Conservation (phyloP, 2,329 filamentous ascomycete species). For the Byssoonygena ceratinophila region DNA sequence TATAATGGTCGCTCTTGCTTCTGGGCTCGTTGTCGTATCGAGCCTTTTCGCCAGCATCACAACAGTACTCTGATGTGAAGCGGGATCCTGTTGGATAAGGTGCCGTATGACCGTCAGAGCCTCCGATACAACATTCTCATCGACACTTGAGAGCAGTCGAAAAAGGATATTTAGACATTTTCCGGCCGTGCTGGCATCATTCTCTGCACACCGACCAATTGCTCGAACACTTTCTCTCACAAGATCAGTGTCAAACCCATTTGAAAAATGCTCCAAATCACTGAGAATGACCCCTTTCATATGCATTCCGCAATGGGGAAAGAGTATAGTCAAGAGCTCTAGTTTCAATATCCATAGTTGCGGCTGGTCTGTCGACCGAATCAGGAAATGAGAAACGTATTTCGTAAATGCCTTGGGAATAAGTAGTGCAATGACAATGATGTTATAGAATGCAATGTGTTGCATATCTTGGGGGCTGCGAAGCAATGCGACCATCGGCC, state of each 20-base stretch:
- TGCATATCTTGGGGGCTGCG: slow-evolving; percentile 78
- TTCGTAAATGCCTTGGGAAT: slow-evolving; percentile 72
- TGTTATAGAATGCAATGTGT: slow-evolving; percentile 83
- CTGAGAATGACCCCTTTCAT: slow-evolving; percentile 79
- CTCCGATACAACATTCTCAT: slow-evolving; percentile 80
- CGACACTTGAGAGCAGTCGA: slow-evolving; percentile 75
- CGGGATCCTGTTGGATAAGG: slow-evolving; percentile 81
- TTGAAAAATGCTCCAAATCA: slow-evolving; percentile 87
- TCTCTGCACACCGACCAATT: slow-evolving; percentile 86
- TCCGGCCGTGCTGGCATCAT: slow-evolving; percentile 56
- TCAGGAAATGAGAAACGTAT: slow-evolving; percentile 80
- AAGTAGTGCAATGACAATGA: slow-evolving; percentile 77
- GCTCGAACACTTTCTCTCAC: slow-evolving; percentile 84
- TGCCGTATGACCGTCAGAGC: slow-evolving; percentile 91
- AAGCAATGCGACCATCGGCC: slow-evolving; percentile 75
- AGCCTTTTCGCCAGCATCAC: slow-evolving; percentile 82
- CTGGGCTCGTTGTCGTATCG: slow-evolving; percentile 74
- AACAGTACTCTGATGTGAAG: slow-evolving; percentile 71
- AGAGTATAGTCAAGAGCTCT: slow-evolving; percentile 81
- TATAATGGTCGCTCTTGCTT: slow-evolving; percentile 85
- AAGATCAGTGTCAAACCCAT: slow-evolving; percentile 60
- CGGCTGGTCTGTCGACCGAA: slow-evolving; percentile 66
- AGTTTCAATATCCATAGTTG: slow-evolving; percentile 86
- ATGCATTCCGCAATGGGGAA: slow-evolving; percentile 65
- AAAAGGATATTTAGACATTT: slow-evolving; percentile 75